Base-by-base conservation (phyloP, 371 early-diverging fungal genomes). In the Apophysomyces variabilis region DNA sequence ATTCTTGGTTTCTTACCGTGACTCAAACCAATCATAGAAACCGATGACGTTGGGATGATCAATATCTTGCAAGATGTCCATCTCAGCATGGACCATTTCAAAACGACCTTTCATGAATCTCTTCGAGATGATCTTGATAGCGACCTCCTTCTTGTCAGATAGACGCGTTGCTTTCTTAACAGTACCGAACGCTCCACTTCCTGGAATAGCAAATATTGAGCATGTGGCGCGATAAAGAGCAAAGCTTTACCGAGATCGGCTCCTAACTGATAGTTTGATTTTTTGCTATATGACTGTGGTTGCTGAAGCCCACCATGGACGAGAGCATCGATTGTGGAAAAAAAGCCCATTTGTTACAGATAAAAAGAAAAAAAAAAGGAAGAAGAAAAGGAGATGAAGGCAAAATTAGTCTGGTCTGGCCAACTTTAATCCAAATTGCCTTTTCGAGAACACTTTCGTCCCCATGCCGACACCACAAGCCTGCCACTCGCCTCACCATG, bases 21-120 rank as follows among this genome's bases (percentile, higher is more conserved):
- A 88, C 65, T 92, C 92, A 74, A 87, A 95, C 77, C 89, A 86
- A 75, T 96, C 97, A 50, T 85, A 77, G 58, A 96, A 87, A 56
- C 83, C 78, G 70, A 95, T 91, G 47, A 97, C 89, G 79, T 96
- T 88, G 16, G 88, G 89, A 81, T 97, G 96, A 46, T 87, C 63
- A 36, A 93, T 66, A 39, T 79, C 77, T 61, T 86, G 77, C 62
- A 93, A 74, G 8, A 91, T 87, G 38, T 84, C 72, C 62, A 93
- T 87, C 78, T 94, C 94, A 68, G 85, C 89, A 58, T 86, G 70
- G 5, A 94, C 93, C 92, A 93, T 90, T 46, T 86, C 80, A 62
- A 87, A 85, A 64, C 90, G 87, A 39, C 84, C 85, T 57, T 80
- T 86, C 47, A 90, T 80, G 5, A 81, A 80, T 38, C 80, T 73